Percentiles rank a stretch among this genome's conserved stretches.
Conservation (phyloP, 2,329 filamentous ascomycete genomes). For the Calycina marina region DNA sequence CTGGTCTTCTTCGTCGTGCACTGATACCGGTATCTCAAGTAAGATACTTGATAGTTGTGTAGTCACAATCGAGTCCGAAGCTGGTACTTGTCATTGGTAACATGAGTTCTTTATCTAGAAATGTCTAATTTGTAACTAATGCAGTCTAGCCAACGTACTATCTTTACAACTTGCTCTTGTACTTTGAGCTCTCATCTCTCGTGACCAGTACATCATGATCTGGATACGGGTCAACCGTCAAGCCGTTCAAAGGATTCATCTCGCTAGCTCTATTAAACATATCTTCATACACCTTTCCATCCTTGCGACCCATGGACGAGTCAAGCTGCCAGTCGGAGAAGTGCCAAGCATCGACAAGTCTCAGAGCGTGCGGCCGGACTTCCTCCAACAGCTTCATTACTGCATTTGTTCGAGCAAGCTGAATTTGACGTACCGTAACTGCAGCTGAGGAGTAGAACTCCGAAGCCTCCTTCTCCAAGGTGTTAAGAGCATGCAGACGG, state of each 20-base stretch:
- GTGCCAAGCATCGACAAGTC: constrained; percentile 59
- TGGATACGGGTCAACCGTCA: constrained; percentile 61
- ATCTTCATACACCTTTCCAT: constrained; percentile 67
- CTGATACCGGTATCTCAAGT: too few species aligned
- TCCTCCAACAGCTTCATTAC: constrained; percentile 58
- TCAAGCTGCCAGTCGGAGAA: constrained; percentile 71
- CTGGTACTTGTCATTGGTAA: too few species aligned
- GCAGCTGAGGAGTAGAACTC: constrained; percentile 61
- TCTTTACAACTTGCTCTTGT: constrained; percentile 37
- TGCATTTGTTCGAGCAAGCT: constrained; percentile 48
- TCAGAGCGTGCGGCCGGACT: constrained; percentile 57
- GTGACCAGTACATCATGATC: constrained; percentile 45
- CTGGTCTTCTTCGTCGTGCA: too few species aligned
- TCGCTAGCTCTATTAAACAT: constrained; percentile 59
- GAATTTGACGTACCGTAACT: constrained; percentile 58
- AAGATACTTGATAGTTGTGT: too few species aligned
- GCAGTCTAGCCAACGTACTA: too few species aligned
- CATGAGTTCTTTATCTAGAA: too few species aligned
- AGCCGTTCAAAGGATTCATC: constrained; percentile 57
- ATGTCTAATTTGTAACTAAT: too few species aligned
- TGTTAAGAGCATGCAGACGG: constrained; percentile 49
- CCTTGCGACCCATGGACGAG: constrained; percentile 51
- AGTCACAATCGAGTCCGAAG: too few species aligned
- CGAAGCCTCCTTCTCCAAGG: constrained; percentile 51
- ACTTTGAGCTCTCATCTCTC: constrained; percentile 33